Evolutionary conservation across 805 yeast genomes (phyloP).

Genomic region (Ogataea neopini): DNA sequence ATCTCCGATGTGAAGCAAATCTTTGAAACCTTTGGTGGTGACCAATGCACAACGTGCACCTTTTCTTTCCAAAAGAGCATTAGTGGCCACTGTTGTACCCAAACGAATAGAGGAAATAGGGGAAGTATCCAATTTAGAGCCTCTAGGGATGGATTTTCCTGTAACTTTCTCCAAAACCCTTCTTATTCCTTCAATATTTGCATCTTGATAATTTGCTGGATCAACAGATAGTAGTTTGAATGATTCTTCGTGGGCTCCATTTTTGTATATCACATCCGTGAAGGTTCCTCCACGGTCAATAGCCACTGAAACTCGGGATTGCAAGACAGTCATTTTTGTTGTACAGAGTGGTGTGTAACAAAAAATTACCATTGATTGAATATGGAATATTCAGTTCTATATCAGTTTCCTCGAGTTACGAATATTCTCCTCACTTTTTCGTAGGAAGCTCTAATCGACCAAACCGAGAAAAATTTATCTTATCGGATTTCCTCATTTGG

Average conservation of each 20-base stretch:
- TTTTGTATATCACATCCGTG: constrained; percentile 46
- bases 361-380: no score
- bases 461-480: background rate
- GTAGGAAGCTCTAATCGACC: constrained; percentile 11
- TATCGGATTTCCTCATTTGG: constrained; percentile 1
- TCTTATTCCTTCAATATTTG: constrained; percentile 31
- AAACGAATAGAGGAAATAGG: constrained; percentile 24
- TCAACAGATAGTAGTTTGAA: constrained; percentile 33
- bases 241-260: constrained; percentile 38
- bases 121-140: constrained; percentile 19
- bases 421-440: background rate
- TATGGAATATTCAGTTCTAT: no score
- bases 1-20: constrained; percentile 35
- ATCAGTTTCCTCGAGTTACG: no score
- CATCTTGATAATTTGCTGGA: constrained; percentile 29
- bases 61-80: constrained; percentile 27
- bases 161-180: constrained; percentile 22
- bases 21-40: constrained; percentile 36
- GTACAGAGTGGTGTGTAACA: no score
- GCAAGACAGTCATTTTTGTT: constrained; percentile 4
- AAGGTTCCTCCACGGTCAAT: constrained; percentile 44
- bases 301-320: constrained; percentile 10
- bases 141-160: constrained; percentile 20
- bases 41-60: constrained; percentile 24
- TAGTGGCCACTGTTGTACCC: constrained; percentile 33